Evolutionary conservation across 2,329 filamentous ascomycete species (phyloP), one percentile per base, ranked within the genome.

Genomic region (Westerdykella ornata): DNA sequence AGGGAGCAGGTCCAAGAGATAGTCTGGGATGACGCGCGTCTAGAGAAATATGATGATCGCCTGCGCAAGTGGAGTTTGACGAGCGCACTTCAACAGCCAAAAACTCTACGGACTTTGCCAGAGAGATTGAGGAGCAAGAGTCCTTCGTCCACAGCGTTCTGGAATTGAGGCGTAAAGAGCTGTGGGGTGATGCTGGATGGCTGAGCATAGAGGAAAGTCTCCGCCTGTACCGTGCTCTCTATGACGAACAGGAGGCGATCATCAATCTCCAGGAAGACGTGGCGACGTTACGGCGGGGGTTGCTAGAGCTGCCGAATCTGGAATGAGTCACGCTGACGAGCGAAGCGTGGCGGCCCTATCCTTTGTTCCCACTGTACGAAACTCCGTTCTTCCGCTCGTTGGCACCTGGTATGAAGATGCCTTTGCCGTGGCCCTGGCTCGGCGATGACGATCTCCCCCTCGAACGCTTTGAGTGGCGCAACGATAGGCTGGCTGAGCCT

Each of bases 331-430:
- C 55, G 0, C 42, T 73, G 11, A 71, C 70, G 3, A 63, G 63
- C 5, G 64, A 66, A 2, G 53, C 66, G 0, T 69, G 72, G 45
- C 66, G 66, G 0, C 49, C 49, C 9, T 50, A 54, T 33, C 42
- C 63, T 0, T 60, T 63, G n/a, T 37, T 42, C 0, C 70, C 69
- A 0, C 42, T 61, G 0, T 72, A 72, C 37, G 45, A 66, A 15
- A 72, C 70, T 0, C 70, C 70, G 1, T 68, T 67, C 51, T 67
- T 70, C 20, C 66, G 68, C 5, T 56, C 60, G 2, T 62, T 72
- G 11, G 67, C 68, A 0, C 35, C 43, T 2, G 64, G 65, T 3
- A 68, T 72, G 29, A 63, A 63, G 17, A 70, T 72, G 42, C 63
- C 64, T 1, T 49, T 67, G 8, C 60, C 65, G 1, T 57, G 54